Conservation (phyloP, 2,329 filamentous ascomycete species). For the Tolypocladium sp. region DNA sequence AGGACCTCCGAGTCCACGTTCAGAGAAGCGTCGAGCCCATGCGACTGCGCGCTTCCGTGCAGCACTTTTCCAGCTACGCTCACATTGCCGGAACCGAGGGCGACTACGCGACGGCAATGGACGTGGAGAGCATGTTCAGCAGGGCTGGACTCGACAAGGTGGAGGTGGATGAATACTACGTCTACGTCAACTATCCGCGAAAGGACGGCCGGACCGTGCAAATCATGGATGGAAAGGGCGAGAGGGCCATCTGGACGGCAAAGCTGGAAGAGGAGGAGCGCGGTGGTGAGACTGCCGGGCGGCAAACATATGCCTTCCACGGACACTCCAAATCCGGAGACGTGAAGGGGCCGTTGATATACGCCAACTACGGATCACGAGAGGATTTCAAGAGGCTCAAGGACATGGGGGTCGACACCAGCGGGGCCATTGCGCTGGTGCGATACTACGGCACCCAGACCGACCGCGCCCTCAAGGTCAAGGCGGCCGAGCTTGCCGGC, state of each 20-base stretch:
- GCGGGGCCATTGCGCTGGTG: slow-evolving; percentile 77
- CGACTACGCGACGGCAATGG: slow-evolving; percentile 76
- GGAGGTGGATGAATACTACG: slow-evolving; percentile 67
- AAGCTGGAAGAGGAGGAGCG: slow-evolving; percentile 70
- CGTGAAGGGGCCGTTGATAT: slow-evolving; percentile 77
- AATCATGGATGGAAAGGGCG: slow-evolving; percentile 60
- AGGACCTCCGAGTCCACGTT: slow-evolving; percentile 68
- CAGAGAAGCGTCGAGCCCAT: slow-evolving; percentile 62
- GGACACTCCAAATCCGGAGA: slow-evolving; percentile 82
- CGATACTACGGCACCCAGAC: slow-evolving; percentile 67
- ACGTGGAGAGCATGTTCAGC: slow-evolving; percentile 70
- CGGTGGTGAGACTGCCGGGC: slow-evolving; percentile 50
- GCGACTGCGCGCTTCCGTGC: slow-evolving; percentile 62
- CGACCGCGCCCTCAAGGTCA: slow-evolving; percentile 74
- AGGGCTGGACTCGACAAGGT: slow-evolving; percentile 68
- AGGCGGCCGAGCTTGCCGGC: slow-evolving; percentile 78
- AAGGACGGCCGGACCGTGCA: slow-evolving; percentile 69
- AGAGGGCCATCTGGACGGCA: slow-evolving; percentile 63
- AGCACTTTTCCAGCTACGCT: slow-evolving; percentile 73
- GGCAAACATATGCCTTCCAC: slow-evolving; percentile 75
- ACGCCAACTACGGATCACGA: slow-evolving; percentile 82
- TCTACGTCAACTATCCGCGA: slow-evolving; percentile 88
- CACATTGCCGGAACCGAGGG: slow-evolving; percentile 94
- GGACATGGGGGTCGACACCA: slow-evolving; percentile 62
- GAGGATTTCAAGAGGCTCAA: slow-evolving; percentile 71